Percentiles rank a stretch among this genome's conserved stretches.
These are phyloP conservation scores for Bryoglossum gracile DNA, from an alignment of 495 filamentous ascomycete species.

Conservation along the genomic window DNA sequence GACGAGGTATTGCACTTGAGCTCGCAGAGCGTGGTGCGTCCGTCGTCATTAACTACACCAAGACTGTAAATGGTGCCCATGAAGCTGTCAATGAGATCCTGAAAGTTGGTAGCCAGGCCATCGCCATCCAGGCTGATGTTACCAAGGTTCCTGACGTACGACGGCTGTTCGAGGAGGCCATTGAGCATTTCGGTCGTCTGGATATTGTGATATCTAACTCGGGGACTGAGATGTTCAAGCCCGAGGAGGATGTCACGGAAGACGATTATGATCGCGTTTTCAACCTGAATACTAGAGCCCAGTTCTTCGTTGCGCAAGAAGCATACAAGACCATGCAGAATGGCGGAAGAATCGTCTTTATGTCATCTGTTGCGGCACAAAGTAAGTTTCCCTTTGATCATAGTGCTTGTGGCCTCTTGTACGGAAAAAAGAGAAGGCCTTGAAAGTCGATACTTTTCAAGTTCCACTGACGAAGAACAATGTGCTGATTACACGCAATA, in stretches of 20 bases:
- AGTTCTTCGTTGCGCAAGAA: conserved; percentile 79
- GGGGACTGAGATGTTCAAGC: conserved; percentile 56
- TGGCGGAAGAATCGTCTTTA: conserved; percentile 61
- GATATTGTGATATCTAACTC: conserved; percentile 71
- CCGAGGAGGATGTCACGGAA: conserved; percentile 61
- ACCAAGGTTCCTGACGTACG: conserved; percentile 57
- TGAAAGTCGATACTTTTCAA: too few species aligned
- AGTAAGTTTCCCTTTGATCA: conserved; percentile 1
- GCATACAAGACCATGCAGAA: conserved; percentile 61
- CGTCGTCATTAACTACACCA: conserved; percentile 73
- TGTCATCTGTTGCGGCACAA: conserved; percentile 46
- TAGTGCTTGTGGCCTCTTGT: neutral
- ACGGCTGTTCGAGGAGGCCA: conserved; percentile 54
- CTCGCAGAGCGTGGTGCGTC: conserved; percentile 64
- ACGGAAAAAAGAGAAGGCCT: too few species aligned
- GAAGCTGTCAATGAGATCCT: conserved; percentile 57
- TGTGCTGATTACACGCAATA: neutral
- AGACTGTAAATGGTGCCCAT: conserved; percentile 52
- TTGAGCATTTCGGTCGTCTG: conserved; percentile 58
- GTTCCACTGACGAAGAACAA: too few species aligned
- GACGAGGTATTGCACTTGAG: conserved; percentile 69
- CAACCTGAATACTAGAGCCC: conserved; percentile 65
- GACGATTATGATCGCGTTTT: conserved; percentile 73
- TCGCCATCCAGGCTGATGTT: conserved; percentile 71
- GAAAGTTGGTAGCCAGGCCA: conserved; percentile 44